Percentiles rank a stretch among this genome's conserved stretches.
Conservation (phyloP, 768 basidiomycete genomes). For the Coprinellus micaceus region DNA sequence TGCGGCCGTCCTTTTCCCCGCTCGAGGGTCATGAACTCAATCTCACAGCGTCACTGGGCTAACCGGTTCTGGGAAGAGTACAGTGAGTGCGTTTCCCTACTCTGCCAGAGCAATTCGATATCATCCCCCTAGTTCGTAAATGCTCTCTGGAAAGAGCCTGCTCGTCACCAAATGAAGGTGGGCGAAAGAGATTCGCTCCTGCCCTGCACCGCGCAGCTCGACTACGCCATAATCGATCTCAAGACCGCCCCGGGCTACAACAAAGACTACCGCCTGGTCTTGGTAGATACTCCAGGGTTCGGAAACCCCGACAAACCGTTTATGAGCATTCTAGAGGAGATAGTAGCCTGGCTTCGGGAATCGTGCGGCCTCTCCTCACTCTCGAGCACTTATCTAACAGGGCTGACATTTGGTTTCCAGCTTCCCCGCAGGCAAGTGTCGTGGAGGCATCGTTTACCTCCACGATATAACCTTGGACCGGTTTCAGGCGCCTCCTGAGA, state of each 20-base stretch:
- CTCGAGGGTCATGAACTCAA: no score
- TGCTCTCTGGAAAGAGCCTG: not conserved
- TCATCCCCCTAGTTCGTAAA: not conserved
- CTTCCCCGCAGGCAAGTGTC: not conserved
- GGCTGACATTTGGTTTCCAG: no score
- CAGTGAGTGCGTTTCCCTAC: not conserved
- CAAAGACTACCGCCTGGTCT: slow-evolving; percentile 4
- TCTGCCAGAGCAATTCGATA: not conserved
- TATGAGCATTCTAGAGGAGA: slow-evolving; percentile 16
- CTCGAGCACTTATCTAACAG: no score
- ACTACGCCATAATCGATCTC: not conserved
- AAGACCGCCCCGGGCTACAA: not conserved
- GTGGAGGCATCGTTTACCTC: not conserved
- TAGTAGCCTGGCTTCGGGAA: no score
- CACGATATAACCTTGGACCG: not conserved
- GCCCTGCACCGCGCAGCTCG: not conserved
- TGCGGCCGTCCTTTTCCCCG: no score
- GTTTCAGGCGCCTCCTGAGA: not conserved
- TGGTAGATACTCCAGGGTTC: slow-evolving; percentile 27
- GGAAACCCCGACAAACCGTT: slow-evolving; percentile 20
- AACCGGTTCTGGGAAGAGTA: not conserved
- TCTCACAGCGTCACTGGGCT: not conserved
- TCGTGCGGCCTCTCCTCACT: no score
- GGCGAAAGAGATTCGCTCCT: not conserved
- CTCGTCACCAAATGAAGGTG: not conserved